Evolutionary conservation across 148 eudicot species (phyloP).

Genomic region (Agrostemma githago): DNA sequence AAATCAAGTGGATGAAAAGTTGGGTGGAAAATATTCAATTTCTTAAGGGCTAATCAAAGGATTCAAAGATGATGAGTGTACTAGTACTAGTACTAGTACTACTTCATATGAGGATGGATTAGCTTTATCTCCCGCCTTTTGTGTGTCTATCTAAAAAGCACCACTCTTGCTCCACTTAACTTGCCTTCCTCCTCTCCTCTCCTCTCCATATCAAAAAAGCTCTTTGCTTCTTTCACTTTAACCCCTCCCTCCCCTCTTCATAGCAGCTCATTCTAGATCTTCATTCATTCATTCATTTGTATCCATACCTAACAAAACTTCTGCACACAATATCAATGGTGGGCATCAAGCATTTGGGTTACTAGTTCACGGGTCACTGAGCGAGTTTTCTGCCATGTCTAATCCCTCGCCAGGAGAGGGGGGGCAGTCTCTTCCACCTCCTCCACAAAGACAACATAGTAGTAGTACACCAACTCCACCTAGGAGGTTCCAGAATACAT

Average conservation of each 20-base stretch:
- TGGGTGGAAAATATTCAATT: conserved; percentile 22
- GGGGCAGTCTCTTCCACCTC: conserved; percentile 29
- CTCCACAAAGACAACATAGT: conserved; percentile 18
- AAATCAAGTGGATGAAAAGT: conserved; percentile 15
- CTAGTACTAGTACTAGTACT: not conserved
- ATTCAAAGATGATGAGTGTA: conserved; percentile 26
- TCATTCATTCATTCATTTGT: conserved; percentile 22
- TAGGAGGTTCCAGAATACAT: not conserved
- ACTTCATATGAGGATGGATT: conserved; percentile 14
- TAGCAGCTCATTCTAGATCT: conserved; percentile 4
- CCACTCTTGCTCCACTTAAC: conserved; percentile 32
- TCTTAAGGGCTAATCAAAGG: conserved; percentile 36
- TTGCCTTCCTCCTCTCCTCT: conserved; percentile 26
- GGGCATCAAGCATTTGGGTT: not conserved
- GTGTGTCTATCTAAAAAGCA: conserved; percentile 37
- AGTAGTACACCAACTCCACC: conserved; percentile 16
- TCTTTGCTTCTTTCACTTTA: conserved; percentile 24
- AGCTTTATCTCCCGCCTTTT: conserved; percentile 39
- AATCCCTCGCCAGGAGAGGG: conserved; percentile 1
- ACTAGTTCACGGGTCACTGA: not conserved
- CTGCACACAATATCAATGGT: conserved; percentile 14
- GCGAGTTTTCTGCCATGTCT: conserved; percentile 14
- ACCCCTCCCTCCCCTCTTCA: not conserved
- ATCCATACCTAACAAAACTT: not conserved
- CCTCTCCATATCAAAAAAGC: conserved; percentile 28